Evolutionary conservation across 1,139 yeast genomes (phyloP).

Genomic region (Pneumocystis oryctolagi): DNA sequence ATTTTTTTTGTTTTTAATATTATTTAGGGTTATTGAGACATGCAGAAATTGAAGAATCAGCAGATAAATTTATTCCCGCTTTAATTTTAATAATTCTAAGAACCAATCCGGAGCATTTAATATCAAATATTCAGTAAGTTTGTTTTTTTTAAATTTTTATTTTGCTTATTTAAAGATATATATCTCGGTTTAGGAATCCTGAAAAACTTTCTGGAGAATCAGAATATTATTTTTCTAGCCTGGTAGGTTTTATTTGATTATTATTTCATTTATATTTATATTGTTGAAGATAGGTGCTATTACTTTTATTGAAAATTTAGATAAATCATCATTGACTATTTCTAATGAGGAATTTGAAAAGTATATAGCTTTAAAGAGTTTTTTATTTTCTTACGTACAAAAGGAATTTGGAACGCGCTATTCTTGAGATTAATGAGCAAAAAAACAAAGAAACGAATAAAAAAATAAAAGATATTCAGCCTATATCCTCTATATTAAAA

Average conservation of each 20-base stretch:
- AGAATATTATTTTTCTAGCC: conserved; percentile 72
- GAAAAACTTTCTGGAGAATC: conserved; percentile 76
- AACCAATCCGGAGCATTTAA: conserved; percentile 45
- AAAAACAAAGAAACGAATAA: background rate
- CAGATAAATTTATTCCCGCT: conserved; percentile 83
- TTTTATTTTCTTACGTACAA: background rate
- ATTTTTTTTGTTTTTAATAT: background rate
- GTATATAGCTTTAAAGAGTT: conserved; percentile 1
- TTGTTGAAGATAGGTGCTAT: conserved; percentile 43
- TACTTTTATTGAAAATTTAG: conserved; percentile 52
- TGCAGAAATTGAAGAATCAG: conserved; percentile 57
- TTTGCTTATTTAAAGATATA: conserved; percentile 34
- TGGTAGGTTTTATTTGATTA: conserved; percentile 18
- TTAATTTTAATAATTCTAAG: conserved; percentile 64
- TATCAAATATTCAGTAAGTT: conserved; percentile 58
- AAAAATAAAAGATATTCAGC: background rate
- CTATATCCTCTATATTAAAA: background rate
- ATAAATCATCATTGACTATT: conserved; percentile 45
- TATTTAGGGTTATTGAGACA: conserved; percentile 40
- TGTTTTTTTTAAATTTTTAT: background rate
- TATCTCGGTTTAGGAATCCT: conserved; percentile 47
- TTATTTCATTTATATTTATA: conserved; percentile 25
- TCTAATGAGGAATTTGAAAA: conserved; percentile 43
- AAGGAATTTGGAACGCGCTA: background rate
- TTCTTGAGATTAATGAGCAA: background rate